phyloP scores from a whole-genome alignment of 495 filamentous ascomycete genomes.

The Xylaria venustula region DNA sequence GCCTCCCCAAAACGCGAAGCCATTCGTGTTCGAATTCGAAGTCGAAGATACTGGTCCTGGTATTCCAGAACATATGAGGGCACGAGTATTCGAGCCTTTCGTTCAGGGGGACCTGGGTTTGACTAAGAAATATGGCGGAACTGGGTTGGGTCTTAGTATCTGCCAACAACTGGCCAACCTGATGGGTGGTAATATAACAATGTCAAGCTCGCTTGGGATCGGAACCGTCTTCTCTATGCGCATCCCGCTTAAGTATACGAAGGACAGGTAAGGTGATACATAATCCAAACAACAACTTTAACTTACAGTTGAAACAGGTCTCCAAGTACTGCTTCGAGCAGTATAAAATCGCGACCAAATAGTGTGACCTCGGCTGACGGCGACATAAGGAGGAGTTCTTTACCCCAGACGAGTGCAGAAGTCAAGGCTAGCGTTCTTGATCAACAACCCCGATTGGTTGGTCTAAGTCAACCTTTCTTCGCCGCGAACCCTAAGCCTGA shows the following conservation, averaged over 20 bases:
- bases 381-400: slow-evolving; percentile 40
- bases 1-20: slow-evolving; percentile 56
- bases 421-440: slow-evolving; percentile 35
- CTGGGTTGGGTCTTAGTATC: slow-evolving; percentile 87
- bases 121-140: slow-evolving; percentile 87
- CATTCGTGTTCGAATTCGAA: slow-evolving; percentile 76
- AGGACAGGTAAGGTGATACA: slow-evolving; percentile 48
- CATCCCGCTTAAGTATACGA: slow-evolving; percentile 77
- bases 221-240: slow-evolving; percentile 82
- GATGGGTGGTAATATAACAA: slow-evolving; percentile 74
- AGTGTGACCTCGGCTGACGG: slow-evolving; percentile 74
- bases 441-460: slow-evolving; percentile 73
- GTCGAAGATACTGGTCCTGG: slow-evolving; percentile 89
- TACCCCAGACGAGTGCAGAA: slow-evolving; percentile 30
- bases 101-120: slow-evolving; percentile 87
- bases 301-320: slow-evolving; percentile 35
- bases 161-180: slow-evolving; percentile 79
- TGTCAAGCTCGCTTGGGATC: slow-evolving; percentile 69
- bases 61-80: slow-evolving; percentile 73
- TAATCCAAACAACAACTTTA: not conserved
- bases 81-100: slow-evolving; percentile 89
- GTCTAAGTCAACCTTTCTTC: slow-evolving; percentile 84
- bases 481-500: slow-evolving; percentile 50
- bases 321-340: slow-evolving; percentile 48
- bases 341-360: slow-evolving; percentile 66